Evolutionary conservation across 805 yeast species (phyloP).

Genomic region (Ogataea siamensis): DNA sequence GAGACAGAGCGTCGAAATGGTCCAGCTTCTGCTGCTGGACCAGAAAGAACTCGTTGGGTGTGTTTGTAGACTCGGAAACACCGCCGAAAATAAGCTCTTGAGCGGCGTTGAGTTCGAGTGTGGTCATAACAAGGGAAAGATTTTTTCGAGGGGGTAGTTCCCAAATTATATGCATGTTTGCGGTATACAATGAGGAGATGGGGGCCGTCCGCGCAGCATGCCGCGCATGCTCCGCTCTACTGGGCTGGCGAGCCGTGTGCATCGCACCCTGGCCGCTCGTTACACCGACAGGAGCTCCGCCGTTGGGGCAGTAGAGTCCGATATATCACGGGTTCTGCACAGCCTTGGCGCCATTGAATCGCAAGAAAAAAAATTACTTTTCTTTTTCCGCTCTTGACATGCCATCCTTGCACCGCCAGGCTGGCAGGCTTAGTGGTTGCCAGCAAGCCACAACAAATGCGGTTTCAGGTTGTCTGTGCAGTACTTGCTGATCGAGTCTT

Average conservation of each 20-base stretch:
- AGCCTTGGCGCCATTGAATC: slow-evolving; percentile 1
- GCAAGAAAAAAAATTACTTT: not conserved
- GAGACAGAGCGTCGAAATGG: slow-evolving; percentile 17
- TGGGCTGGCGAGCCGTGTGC: not conserved
- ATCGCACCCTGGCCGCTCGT: no score
- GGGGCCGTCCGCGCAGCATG: not conserved
- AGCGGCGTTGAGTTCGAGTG: slow-evolving; percentile 18
- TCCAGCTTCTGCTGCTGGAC: slow-evolving; percentile 19
- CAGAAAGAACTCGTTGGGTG: slow-evolving; percentile 20
- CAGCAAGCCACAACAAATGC: slow-evolving; percentile 31
- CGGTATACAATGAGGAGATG: not conserved
- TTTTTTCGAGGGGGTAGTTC: slow-evolving; percentile 2
- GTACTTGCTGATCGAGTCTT: slow-evolving; percentile 18
- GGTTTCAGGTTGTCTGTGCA: slow-evolving; percentile 29
- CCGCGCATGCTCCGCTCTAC: not conserved
- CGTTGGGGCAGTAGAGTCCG: slow-evolving; percentile 4
- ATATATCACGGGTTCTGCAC: slow-evolving; percentile 11
- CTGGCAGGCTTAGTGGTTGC: slow-evolving; percentile 12
- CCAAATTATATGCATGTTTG: slow-evolving; percentile 2
- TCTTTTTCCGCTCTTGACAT: not conserved
- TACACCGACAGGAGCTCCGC: no score
- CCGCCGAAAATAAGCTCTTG: slow-evolving; percentile 14
- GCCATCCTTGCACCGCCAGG: slow-evolving; percentile 8
- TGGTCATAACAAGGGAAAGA: slow-evolving; percentile 18
- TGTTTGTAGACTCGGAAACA: slow-evolving; percentile 4